These are phyloP conservation scores for Mortierella claussenii DNA, from an alignment of 192 early-diverging fungal species.

Conservation along the genomic window DNA sequence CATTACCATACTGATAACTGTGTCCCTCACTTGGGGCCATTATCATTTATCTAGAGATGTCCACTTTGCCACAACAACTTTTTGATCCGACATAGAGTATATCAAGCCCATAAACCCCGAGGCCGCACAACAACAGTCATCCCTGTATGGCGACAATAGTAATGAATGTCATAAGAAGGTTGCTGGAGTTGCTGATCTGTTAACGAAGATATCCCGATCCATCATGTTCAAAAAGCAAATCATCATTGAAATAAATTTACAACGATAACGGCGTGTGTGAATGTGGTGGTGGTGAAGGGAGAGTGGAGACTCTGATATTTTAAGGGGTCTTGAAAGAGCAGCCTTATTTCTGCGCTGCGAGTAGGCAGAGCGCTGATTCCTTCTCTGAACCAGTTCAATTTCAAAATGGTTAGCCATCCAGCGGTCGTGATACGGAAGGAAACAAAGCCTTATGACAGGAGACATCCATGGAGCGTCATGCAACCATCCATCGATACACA, in stretches of 20 bases:
- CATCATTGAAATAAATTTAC: not conserved
- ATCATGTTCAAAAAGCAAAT: slow-evolving; percentile 40
- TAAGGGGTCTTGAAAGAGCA: slow-evolving; percentile 2
- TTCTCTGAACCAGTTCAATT: slow-evolving; percentile 51
- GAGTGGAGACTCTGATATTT: too few species aligned
- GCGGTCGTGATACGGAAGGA: too few species aligned
- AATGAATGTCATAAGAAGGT: not conserved
- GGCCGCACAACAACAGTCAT: slow-evolving; percentile 27
- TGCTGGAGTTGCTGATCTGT: slow-evolving; percentile 34
- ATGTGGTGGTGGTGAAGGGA: too few species aligned
- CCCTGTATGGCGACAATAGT: not conserved
- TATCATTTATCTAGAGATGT: not conserved
- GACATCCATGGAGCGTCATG: too few species aligned
- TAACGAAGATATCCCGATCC: slow-evolving; percentile 48
- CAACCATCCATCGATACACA: too few species aligned
- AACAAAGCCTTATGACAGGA: too few species aligned
- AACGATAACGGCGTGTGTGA: too few species aligned
- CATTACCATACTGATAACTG: too few species aligned
- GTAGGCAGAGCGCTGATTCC: slow-evolving; percentile 9
- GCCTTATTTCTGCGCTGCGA: too few species aligned
- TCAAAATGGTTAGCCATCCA: slow-evolving; percentile 50
- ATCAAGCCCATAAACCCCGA: slow-evolving; percentile 16
- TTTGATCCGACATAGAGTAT: slow-evolving; percentile 29
- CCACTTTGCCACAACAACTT: not conserved
- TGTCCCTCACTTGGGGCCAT: too few species aligned